Conservation (phyloP, 768 basidiomycete species). For the Naematelia aurantialba region DNA sequence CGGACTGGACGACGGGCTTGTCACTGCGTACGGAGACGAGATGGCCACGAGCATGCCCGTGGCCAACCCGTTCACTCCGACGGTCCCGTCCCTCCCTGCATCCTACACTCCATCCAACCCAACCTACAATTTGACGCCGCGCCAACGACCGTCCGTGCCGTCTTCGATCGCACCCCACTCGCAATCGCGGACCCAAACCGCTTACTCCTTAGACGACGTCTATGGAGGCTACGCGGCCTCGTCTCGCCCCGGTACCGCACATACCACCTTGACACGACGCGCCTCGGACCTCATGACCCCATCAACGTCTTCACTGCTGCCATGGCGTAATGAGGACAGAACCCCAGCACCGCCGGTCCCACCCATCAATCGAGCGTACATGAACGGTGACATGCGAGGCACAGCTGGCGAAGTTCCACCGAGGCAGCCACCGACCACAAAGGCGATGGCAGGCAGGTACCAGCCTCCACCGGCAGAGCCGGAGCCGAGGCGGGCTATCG, state of each 20-base stretch:
- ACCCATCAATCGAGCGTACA: background rate
- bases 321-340: background rate
- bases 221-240: background rate
- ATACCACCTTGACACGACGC: background rate
- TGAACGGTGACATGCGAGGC: background rate
- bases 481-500: background rate
- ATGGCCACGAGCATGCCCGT: background rate
- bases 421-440: background rate
- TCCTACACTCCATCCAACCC: background rate
- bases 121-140: background rate
- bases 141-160: background rate
- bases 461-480: background rate
- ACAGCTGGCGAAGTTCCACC: too few species aligned
- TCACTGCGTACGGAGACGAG: slow-evolving; percentile 1
- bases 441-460: background rate
- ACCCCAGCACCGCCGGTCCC: background rate
- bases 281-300: background rate
- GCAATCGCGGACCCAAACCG: background rate
- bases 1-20: background rate
- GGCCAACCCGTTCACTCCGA: background rate
- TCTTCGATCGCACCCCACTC: background rate
- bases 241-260: background rate
- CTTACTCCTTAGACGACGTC: background rate
- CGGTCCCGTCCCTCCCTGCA: background rate
- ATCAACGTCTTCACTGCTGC: background rate